A percentile compares a stretch with the other conserved stretches of the same genome.
These are phyloP conservation scores for Uronychia binucleata DNA, from an alignment of 73 alveolate genomes.

Conservation along the genomic window DNA sequence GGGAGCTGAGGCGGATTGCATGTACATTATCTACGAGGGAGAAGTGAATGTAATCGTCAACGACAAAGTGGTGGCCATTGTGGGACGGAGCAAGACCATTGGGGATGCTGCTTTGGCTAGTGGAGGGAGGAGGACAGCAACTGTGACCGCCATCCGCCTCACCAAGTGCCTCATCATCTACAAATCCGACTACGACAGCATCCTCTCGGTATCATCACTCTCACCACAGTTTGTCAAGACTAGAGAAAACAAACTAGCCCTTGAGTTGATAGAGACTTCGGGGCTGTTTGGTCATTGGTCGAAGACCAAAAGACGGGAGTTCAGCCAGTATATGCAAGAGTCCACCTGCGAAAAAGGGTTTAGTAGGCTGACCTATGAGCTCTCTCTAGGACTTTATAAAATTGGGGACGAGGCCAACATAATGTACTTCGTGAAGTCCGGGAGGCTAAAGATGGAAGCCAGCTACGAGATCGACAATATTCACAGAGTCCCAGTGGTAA, in stretches of 20 bases:
- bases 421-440: not conserved
- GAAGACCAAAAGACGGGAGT: not conserved
- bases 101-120: slow-evolving; percentile 48
- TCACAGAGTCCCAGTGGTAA: not conserved
- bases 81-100: slow-evolving; percentile 9
- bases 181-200: slow-evolving; percentile 42
- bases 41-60: slow-evolving; percentile 25
- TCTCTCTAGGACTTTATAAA: not conserved
- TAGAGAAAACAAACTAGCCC: not conserved
- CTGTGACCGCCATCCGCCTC: slow-evolving; percentile 16
- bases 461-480: not conserved
- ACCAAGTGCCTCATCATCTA: slow-evolving; percentile 41
- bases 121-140: slow-evolving; percentile 28
- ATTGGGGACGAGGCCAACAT: not conserved
- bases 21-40: slow-evolving; percentile 41
- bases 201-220: not conserved
- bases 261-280: not conserved
- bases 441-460: not conserved
- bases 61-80: slow-evolving; percentile 38
- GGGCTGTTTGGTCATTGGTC: not conserved
- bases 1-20: slow-evolving; percentile 54
- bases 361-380: not conserved
- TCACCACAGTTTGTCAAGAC: not conserved
- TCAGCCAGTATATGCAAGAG: not conserved
- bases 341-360: not conserved